Base-by-base conservation (phyloP, 768 basidiomycete genomes). In the Lentinula edodes region DNA sequence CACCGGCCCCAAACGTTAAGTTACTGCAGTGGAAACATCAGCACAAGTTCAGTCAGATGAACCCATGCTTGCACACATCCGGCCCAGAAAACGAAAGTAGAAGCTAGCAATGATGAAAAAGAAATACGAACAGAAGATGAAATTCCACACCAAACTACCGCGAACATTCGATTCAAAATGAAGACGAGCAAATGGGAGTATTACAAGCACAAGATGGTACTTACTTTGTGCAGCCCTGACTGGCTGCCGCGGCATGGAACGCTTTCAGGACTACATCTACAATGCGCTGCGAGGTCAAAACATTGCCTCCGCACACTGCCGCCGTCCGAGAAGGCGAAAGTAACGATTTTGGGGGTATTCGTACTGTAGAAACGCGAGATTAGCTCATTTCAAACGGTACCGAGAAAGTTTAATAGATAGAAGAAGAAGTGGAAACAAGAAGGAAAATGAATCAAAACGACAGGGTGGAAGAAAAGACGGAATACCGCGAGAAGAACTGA, bases 221-320 rank as follows among this genome's bases (percentile, higher is more conserved):
- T 66, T 70, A 92, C 92, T 95, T 95, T 51, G 92, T 95, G 68
- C 92, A 93, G 1, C 95, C 95, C 70, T 97, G 95, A 67, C 91
- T 93, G 0, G 94, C 95, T 16, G 94, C 93, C 52, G 87, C 89
- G 3, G 93, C 94, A 66, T 90, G 83, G 78, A 98, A 97, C 0
- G 95, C 94, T 71, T 90, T 93, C 39, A 98, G 76, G 38, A 98
- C 90, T 2, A 95, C 93, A 69, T 98, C 95, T 2, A 95, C 92
- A 50, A 96, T 91, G n/a, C 95, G 81, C 69, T 96, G 95, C 5
- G 88, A 91, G 3, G 93, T 95, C 50, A 93, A 76, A 1, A 95
- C 93, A 69, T 97, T 98, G 10, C 95, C 95, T 35, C 91, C 94
- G 64, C 93, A 95, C 5, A 96, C 93, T 0, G 95, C 95, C 9